Percentiles rank a stretch among this genome's conserved stretches.
phyloP scores from a whole-genome alignment of 1,284 basidiomycete species.

The Vanrija sp. region DNA sequence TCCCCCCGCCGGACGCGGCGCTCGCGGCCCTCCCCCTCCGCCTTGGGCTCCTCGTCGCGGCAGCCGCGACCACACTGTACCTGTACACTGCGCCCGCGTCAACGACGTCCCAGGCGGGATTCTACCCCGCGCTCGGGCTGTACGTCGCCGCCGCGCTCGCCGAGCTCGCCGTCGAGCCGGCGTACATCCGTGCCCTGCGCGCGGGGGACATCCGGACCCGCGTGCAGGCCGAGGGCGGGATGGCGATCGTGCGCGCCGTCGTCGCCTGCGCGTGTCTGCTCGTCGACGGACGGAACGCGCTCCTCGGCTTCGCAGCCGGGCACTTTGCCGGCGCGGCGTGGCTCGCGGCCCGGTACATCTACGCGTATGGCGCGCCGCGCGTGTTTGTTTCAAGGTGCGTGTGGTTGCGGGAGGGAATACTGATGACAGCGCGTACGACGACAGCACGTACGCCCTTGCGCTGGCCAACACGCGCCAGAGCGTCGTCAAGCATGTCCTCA shows the following conservation, averaged over 20 bases:
- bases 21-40: slow-evolving; percentile 57
- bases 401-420: slow-evolving; percentile 8
- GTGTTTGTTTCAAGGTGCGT: neutral
- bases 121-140: slow-evolving; percentile 60
- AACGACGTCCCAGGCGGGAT: slow-evolving; percentile 61
- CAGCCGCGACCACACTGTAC: slow-evolving; percentile 56
- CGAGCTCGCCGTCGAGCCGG: slow-evolving; percentile 77
- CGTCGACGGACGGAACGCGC: slow-evolving; percentile 50
- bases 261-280: slow-evolving; percentile 63
- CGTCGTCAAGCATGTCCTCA: slow-evolving; percentile 87
- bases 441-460: slow-evolving; percentile 33
- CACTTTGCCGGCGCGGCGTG: slow-evolving; percentile 66
- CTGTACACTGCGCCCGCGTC: slow-evolving; percentile 53
- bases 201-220: slow-evolving; percentile 57
- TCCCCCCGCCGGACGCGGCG: neutral
- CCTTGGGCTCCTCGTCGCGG: slow-evolving; percentile 59
- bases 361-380: slow-evolving; percentile 21
- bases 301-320: slow-evolving; percentile 77
- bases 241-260: slow-evolving; percentile 69
- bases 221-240: slow-evolving; percentile 75
- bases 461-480: slow-evolving; percentile 61
- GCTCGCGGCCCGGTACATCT: slow-evolving; percentile 45
- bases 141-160: slow-evolving; percentile 70
- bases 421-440: neutral
- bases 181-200: slow-evolving; percentile 72